Percentiles rank a stretch among this genome's conserved stretches.
phyloP scores from a whole-genome alignment of 306 rosid species.

The Fragaria vesca region DNA sequence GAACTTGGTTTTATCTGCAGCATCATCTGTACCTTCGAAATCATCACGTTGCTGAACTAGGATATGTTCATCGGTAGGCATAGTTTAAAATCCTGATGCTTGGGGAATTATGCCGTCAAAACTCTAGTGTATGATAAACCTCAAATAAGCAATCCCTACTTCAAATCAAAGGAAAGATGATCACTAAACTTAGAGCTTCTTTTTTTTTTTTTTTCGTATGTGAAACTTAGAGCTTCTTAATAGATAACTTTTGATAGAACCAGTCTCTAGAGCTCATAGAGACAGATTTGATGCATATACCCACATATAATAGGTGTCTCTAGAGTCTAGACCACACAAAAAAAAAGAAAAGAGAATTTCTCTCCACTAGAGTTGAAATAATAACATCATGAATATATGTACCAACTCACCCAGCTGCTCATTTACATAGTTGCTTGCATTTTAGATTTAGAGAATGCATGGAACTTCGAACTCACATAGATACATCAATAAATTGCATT shows the following conservation, averaged over 20 bases:
- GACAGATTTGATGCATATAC: not conserved
- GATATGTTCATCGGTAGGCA: not conserved
- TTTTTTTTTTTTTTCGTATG: too few relatives aligned
- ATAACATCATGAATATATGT: not conserved
- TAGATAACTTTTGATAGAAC: not conserved
- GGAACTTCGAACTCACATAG: not conserved
- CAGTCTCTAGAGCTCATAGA: not conserved
- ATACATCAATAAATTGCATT: not conserved
- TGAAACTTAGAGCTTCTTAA: too few relatives aligned
- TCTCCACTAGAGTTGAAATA: not conserved
- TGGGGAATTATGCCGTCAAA: not conserved
- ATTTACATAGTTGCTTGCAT: too few relatives aligned
- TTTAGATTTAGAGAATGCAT: too few relatives aligned
- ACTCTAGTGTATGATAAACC: not conserved
- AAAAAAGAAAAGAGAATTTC: not conserved
- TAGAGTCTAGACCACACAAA: not conserved
- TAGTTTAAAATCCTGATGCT: not conserved
- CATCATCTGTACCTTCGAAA: not conserved
- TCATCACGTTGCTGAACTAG: not conserved
- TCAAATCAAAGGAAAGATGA: not conserved
- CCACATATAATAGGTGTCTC: not conserved
- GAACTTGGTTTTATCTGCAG: not conserved
- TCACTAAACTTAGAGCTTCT: too few relatives aligned
- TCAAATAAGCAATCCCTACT: not conserved
- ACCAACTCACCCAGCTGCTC: too few relatives aligned